Evolutionary conservation across 257 asterid species (phyloP), one percentile per base, ranked within the genome.

Genomic region (Solanum dulcamara): DNA sequence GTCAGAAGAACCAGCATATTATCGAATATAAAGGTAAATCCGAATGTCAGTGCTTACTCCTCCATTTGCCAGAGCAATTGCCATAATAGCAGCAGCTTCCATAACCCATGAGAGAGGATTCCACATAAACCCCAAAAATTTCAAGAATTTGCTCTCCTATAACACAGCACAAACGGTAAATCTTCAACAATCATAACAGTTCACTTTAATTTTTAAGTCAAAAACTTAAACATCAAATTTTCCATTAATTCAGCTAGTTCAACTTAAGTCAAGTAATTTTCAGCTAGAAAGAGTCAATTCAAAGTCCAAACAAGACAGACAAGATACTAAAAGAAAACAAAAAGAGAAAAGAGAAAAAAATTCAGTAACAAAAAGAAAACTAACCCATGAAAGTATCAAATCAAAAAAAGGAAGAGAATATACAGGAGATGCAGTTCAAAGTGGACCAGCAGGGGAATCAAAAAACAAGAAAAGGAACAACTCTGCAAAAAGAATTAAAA

Each of bases 31-130:
- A 60, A 71, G 24, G 9, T 71, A 80, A 79, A 55, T 55, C 35
- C 62, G 46, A 86, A 87, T 80, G 3, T 17, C 38, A 5, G 75
- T 42, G 68, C 96, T 91, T 86, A 96, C 99, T 84, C 99, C 99
- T 91, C 99, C 99, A 90, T 96, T 96, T 67, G 99, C 99, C 87
- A 96, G 99, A 66, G 98, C 99, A 87, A 96, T 96, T 10, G 99
- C 98, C 99, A 96, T 96, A 85, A 96, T 91, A 20, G 99, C 99
- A 50, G 99, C 99, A 88, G 98, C 98, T 91, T 96, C 99, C 99
- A 96, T 96, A 81, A 96, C 99, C 99, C 99, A 96, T 80, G 99
- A 96, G 24, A 96, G 97, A 84, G 99, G 99, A 84, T 96, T 96
- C 99, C 99, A 96, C 99, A 96, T 96, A 91, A 96, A 96, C 86